phyloP scores from a whole-genome alignment of 257 asterid genomes.

The Avicennia marina region DNA sequence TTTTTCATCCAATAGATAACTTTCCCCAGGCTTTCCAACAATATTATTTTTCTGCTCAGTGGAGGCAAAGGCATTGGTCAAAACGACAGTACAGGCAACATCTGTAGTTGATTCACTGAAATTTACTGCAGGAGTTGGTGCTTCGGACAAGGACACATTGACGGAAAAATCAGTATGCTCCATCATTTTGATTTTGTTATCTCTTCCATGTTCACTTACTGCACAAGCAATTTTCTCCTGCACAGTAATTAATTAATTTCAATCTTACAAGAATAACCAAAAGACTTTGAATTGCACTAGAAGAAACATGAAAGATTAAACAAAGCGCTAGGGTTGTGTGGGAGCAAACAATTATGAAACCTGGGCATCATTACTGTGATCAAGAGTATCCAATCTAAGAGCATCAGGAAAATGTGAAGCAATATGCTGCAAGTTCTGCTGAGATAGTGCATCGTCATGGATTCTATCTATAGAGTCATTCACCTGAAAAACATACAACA shows the following conservation, averaged over 20 bases:
- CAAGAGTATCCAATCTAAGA: constrained; percentile 41
- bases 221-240: constrained; percentile 40
- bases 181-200: constrained; percentile 24
- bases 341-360: constrained; percentile 22
- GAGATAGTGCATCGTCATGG: constrained; percentile 36
- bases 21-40: constrained; percentile 37
- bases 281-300: background rate
- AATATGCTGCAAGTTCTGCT: constrained; percentile 46
- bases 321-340: background rate
- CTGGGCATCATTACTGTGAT: constrained; percentile 39
- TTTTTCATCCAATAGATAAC: constrained; percentile 58
- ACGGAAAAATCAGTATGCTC: constrained; percentile 34
- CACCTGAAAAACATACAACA: constrained; percentile 28
- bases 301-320: background rate
- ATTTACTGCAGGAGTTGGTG: constrained; percentile 31
- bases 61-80: constrained; percentile 30
- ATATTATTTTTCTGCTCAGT: constrained; percentile 35
- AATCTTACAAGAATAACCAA: background rate
- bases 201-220: constrained; percentile 29
- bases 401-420: constrained; percentile 59
- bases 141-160: constrained; percentile 30
- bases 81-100: constrained; percentile 21
- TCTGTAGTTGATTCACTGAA: constrained; percentile 24
- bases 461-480: constrained; percentile 31
- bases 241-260: constrained; percentile 12